These are phyloP conservation scores for Mortierella sp. DNA, from an alignment of 371 early-diverging fungal genomes.

Conservation along the genomic window DNA sequence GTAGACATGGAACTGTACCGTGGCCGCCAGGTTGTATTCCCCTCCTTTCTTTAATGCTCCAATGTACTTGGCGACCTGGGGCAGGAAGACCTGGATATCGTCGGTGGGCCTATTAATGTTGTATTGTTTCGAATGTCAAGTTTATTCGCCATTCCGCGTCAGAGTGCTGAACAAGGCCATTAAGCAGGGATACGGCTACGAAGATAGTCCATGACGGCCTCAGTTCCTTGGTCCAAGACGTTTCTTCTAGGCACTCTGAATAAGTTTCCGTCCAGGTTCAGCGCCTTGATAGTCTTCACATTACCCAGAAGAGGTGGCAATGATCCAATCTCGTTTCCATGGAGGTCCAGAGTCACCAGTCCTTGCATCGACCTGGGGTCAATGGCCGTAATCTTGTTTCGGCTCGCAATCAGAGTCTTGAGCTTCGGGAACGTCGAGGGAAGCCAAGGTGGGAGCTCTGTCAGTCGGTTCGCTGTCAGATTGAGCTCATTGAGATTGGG, in stretches of 20 bases:
- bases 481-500: slow-evolving; percentile 61
- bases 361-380: slow-evolving; percentile 58
- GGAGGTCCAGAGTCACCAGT: slow-evolving; percentile 62
- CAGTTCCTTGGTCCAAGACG: slow-evolving; percentile 72
- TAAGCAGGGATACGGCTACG: slow-evolving; percentile 55
- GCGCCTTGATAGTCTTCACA: slow-evolving; percentile 57
- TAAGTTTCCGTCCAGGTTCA: slow-evolving; percentile 71
- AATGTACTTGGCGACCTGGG: slow-evolving; percentile 72
- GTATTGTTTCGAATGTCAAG: no score
- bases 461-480: slow-evolving; percentile 58
- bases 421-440: slow-evolving; percentile 60
- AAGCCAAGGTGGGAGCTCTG: slow-evolving; percentile 57
- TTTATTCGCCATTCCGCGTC: no score
- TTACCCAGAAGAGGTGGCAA: slow-evolving; percentile 71
- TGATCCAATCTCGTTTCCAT: slow-evolving; percentile 67
- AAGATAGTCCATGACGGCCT: slow-evolving; percentile 67
- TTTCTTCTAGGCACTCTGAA: slow-evolving; percentile 75
- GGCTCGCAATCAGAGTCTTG: slow-evolving; percentile 56
- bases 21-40: slow-evolving; percentile 66
- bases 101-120: slow-evolving; percentile 72
- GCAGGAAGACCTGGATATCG: slow-evolving; percentile 68
- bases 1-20: slow-evolving; percentile 77
- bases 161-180: no score
- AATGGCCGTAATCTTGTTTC: slow-evolving; percentile 64
- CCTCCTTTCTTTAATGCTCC: slow-evolving; percentile 86